Evolutionary conservation across 495 filamentous ascomycete species (phyloP), one percentile per base, ranked within the genome.

Genomic region (Neurospora sp.): DNA sequence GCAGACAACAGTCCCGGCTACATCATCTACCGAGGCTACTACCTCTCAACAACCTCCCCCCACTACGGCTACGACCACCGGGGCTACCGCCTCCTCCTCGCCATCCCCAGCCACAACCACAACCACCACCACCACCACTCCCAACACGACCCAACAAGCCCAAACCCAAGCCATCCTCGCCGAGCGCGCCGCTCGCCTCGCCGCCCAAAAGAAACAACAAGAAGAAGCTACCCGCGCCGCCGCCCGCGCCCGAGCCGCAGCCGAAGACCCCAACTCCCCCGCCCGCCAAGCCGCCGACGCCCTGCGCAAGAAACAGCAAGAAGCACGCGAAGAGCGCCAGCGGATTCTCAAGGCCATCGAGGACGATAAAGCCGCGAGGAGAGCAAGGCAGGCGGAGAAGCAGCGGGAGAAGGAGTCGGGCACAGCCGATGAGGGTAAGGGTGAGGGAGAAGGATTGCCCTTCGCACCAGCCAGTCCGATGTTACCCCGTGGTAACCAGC

Each of bases 281-380:
- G 27, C 74, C 73, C 3, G 78, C 80, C 74, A 77, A 81, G 62
- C 71, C 40, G 82, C 77, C 11, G 78, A 80, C 44, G 77, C 78
- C 14, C 75, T 71, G 71, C 73, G 73, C 72, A 81, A 77, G 71
- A 81, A 83, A 48, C 83, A 88, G 73, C 77, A 82, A n/a, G 87
- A 89, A 16, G 89, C 87, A 0, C 79, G 83, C 42, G 86, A 86
- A 66, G 90, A 92, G 76, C 84, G 90, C 23, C 83, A 86, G 69
- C 83, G 90, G 0, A 89, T 92, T 42, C 80, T 91, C 59, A 85
- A 84, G 70, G 85, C 85, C 62, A 89, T 92, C 72, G 89, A 91
- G 70, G 86, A 91, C 75, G 91, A 94, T 80, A 92, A 90, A 78
- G 84, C 82, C 3, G 90, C 89, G 70, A 87, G 92, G 16, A 84